Conservation (phyloP, 306 rosid species). For the Myrica gale region DNA sequence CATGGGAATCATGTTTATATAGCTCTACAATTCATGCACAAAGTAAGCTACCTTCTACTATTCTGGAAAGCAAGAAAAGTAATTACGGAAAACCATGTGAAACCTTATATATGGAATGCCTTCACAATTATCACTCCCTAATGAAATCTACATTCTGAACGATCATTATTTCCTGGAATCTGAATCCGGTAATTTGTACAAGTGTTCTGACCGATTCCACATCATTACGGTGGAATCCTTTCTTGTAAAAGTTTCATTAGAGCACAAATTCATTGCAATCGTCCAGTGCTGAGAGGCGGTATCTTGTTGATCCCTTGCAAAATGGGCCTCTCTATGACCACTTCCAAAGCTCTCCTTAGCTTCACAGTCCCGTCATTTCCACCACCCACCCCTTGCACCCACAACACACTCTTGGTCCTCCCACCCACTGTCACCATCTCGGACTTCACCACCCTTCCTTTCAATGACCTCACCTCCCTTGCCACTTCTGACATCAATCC, state of each 20-base stretch:
- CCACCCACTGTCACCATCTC: conserved; percentile 65
- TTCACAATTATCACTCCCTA: too few species aligned
- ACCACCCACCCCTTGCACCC: conserved; percentile 44
- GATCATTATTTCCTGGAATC: too few species aligned
- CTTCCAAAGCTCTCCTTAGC: conserved; percentile 52
- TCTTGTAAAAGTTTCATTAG: too few species aligned
- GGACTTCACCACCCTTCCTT: conserved; percentile 52
- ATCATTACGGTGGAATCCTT: too few species aligned
- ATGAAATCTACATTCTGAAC: too few species aligned
- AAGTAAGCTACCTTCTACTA: neutral
- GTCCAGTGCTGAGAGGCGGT: neutral
- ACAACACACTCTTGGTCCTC: conserved; percentile 51
- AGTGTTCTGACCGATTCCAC: too few species aligned
- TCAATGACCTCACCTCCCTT: conserved; percentile 41
- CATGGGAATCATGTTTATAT: too few species aligned
- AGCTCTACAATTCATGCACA: too few species aligned
- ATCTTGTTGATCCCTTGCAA: neutral
- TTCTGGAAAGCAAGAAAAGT: neutral
- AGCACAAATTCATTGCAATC: neutral
- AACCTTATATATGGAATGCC: neutral
- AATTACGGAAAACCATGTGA: neutral
- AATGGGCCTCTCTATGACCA: conserved; percentile 36
- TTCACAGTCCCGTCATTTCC: conserved; percentile 38
- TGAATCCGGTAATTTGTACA: too few species aligned
- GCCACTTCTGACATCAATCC: conserved; percentile 46